phyloP scores from a whole-genome alignment of 495 filamentous ascomycete species.

The Pyrenula aspistea region DNA sequence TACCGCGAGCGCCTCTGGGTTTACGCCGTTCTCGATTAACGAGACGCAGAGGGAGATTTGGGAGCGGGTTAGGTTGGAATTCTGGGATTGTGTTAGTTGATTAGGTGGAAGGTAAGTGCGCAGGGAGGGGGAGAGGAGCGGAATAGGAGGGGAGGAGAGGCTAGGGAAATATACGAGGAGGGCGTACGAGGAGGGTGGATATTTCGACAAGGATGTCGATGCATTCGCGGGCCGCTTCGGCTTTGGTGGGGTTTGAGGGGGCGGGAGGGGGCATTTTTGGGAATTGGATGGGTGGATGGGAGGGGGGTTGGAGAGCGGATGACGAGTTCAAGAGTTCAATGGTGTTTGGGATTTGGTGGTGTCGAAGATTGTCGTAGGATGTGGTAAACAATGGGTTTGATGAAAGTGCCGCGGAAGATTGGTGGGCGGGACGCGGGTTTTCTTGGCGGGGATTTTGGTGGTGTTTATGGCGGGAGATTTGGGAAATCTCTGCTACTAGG shows the following conservation, averaged over 20 bases:
- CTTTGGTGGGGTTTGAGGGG: slow-evolving; percentile 32
- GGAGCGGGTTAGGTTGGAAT: slow-evolving; percentile 80
- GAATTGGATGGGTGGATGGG: not conserved
- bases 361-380: no score
- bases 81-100: slow-evolving; percentile 35
- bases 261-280: slow-evolving; percentile 17
- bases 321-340: not conserved
- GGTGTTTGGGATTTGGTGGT: not conserved
- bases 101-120: not conserved
- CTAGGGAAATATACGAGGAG: not conserved
- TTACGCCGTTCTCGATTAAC: slow-evolving; percentile 93
- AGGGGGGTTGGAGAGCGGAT: no score
- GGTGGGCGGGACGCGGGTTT: no score
- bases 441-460: no score
- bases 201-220: slow-evolving; percentile 95
- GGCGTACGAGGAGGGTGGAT: slow-evolving; percentile 66
- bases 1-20: slow-evolving; percentile 90
- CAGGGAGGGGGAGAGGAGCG: slow-evolving; percentile 7
- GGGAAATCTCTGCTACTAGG: no score
- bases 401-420: no score
- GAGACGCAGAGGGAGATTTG: slow-evolving; percentile 90
- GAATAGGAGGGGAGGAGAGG: not conserved
- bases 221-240: slow-evolving; percentile 84
- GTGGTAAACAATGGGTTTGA: no score
- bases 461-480: no score